A percentile compares a stretch with the other conserved stretches of the same genome.
These are phyloP conservation scores for Daldinia sp. DNA, from an alignment of 2,329 filamentous ascomycete species.

Conservation along the genomic window DNA sequence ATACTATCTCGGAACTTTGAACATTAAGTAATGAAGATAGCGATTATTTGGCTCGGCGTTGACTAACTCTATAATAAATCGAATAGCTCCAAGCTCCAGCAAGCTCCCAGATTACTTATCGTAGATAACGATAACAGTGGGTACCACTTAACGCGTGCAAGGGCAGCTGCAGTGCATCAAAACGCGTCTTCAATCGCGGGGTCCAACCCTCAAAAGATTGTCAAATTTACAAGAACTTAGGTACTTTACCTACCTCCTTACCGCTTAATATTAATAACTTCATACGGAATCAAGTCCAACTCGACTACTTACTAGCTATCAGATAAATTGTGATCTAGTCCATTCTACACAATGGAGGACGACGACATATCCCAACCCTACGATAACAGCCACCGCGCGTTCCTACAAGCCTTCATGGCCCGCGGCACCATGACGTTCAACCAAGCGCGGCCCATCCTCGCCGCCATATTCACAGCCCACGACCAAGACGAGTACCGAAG, in stretches of 20 bases:
- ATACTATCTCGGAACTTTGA: too few relatives aligned
- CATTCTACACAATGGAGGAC: constrained; percentile 47
- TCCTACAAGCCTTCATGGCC: constrained; percentile 88
- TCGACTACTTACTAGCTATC: not conserved
- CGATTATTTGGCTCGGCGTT: too few relatives aligned
- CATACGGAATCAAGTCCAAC: not conserved
- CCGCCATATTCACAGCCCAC: constrained; percentile 76
- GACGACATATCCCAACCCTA: constrained; percentile 56
- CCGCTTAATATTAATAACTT: not conserved
- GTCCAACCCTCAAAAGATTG: constrained; percentile 8
- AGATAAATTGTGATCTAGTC: not conserved
- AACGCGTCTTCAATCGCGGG: constrained; percentile 39
- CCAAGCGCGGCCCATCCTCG: constrained; percentile 79
- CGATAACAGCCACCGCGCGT: constrained; percentile 80
- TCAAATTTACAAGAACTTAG: constrained; percentile 8
- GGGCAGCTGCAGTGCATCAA: constrained; percentile 7
- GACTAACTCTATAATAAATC: too few relatives aligned
- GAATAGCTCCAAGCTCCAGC: too few relatives aligned
- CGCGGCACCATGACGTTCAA: constrained; percentile 81
- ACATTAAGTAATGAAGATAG: too few relatives aligned
- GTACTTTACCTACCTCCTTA: not conserved
- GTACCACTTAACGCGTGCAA: constrained; percentile 35
- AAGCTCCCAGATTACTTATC: not conserved
- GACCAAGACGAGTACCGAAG: constrained; percentile 30
- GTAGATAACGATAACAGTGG: constrained; percentile 19